These are phyloP conservation scores for Henningerozyma blattae DNA, from an alignment of 805 yeast genomes.

Conservation along the genomic window DNA sequence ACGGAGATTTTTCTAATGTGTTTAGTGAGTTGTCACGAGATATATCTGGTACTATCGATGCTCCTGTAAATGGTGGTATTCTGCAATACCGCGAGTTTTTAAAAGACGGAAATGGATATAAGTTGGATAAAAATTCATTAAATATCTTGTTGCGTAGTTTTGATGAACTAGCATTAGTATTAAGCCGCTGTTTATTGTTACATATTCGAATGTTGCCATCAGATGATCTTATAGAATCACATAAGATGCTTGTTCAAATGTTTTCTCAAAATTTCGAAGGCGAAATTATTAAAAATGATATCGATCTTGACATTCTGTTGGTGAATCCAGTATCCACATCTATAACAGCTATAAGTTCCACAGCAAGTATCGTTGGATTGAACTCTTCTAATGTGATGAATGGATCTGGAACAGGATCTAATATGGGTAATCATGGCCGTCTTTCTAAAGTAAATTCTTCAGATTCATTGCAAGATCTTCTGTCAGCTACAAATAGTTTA, in stretches of 20 bases:
- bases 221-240: slow-evolving; percentile 44
- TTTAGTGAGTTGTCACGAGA: slow-evolving; percentile 59
- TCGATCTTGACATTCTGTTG: too few relatives aligned
- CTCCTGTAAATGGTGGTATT: slow-evolving; percentile 90
- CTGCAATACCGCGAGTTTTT: slow-evolving; percentile 70
- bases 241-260: slow-evolving; percentile 50
- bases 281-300: slow-evolving; percentile 38
- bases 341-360: too few relatives aligned
- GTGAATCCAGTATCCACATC: too few relatives aligned
- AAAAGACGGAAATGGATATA: slow-evolving; percentile 21
- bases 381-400: too few relatives aligned
- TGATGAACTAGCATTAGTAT: slow-evolving; percentile 52
- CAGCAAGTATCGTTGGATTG: too few relatives aligned
- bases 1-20: slow-evolving; percentile 33
- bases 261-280: slow-evolving; percentile 54
- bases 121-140: slow-evolving; percentile 20
- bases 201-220: slow-evolving; percentile 54
- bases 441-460: too few relatives aligned
- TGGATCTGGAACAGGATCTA: too few relatives aligned
- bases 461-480: too few relatives aligned
- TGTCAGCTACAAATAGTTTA: too few relatives aligned
- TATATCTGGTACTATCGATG: slow-evolving; percentile 75
- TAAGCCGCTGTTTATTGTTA: slow-evolving; percentile 52
- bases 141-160: slow-evolving; percentile 30
- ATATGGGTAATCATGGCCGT: too few relatives aligned